Conservation (phyloP, 345 rosid species). For the Citrus sp. region DNA sequence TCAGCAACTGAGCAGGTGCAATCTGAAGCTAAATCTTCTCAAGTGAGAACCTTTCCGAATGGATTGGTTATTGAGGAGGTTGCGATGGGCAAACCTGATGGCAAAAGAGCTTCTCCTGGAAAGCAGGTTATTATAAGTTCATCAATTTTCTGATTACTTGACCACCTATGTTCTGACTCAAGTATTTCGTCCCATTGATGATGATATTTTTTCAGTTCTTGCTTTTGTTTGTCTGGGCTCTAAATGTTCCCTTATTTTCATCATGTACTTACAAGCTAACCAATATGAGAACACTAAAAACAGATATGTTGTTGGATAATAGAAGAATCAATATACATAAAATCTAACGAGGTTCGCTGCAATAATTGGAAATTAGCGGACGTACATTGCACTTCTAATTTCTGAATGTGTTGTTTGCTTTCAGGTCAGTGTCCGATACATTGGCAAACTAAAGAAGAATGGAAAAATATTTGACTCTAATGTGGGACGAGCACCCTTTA, state of each 20-base stretch:
- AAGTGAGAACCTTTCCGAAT: slow-evolving; percentile 66
- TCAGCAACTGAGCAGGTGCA: slow-evolving; percentile 28
- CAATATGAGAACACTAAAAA: not conserved
- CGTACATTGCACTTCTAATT: not conserved
- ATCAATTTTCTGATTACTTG: not conserved
- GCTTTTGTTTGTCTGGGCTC: not conserved
- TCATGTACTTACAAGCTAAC: not conserved
- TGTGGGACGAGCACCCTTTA: slow-evolving; percentile 70
- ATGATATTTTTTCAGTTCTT: not conserved
- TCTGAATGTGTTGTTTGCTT: slow-evolving; percentile 9
- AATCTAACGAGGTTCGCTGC: not conserved
- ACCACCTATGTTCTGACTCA: not conserved
- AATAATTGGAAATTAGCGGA: not conserved
- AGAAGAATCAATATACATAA: not conserved
- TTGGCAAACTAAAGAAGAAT: slow-evolving; percentile 88
- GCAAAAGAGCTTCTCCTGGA: slow-evolving; percentile 84
- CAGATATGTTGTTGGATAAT: not conserved
- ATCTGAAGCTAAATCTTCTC: slow-evolving; percentile 49
- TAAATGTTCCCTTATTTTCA: not conserved
- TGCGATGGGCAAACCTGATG: slow-evolving; percentile 85
- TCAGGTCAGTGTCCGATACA: slow-evolving; percentile 80
- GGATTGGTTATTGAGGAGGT: slow-evolving; percentile 87
- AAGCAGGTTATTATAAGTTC: slow-evolving; percentile 42
- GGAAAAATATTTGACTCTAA: slow-evolving; percentile 88
- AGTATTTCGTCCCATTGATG: no score